phyloP scores from a whole-genome alignment of 495 filamentous ascomycete genomes.

The Hypoxylon subgilvum region DNA sequence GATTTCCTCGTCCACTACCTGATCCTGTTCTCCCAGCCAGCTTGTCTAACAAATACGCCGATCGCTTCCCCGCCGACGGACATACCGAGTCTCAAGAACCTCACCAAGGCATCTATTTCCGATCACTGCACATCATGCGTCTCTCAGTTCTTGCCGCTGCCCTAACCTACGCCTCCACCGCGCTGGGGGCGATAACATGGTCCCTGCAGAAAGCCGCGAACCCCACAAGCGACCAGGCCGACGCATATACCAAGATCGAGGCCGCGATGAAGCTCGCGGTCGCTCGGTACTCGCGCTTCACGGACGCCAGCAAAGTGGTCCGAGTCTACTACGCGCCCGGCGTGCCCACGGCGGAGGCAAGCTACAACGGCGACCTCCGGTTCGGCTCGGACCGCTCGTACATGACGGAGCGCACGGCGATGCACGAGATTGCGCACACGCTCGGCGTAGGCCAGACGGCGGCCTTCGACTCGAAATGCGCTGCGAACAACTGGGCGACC shows the following conservation, averaged over 20 bases:
- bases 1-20: no score
- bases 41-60: no score
- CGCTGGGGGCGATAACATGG: conserved; percentile 44
- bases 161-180: conserved; percentile 30
- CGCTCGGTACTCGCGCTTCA: conserved; percentile 44
- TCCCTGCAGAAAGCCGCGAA: conserved; percentile 39
- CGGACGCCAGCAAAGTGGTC: conserved; percentile 44
- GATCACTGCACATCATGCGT: conserved; percentile 36
- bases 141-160: conserved; percentile 37
- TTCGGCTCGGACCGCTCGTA: conserved; percentile 51
- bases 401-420: conserved; percentile 54
- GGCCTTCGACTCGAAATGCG: conserved; percentile 46
- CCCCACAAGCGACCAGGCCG: conserved; percentile 47
- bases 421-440: conserved; percentile 55
- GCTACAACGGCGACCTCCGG: conserved; percentile 52
- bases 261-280: conserved; percentile 44
- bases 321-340: conserved; percentile 47
- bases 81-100: not conserved
- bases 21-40: no score
- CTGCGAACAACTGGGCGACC: conserved; percentile 46
- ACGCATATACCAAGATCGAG: conserved; percentile 50
- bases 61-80: conserved; percentile 5
- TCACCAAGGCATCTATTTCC: not conserved
- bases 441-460: conserved; percentile 50
- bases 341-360: conserved; percentile 51